These are phyloP conservation scores for Pascua sp. DNA, from an alignment of 1,284 basidiomycete species.

Conservation along the genomic window DNA sequence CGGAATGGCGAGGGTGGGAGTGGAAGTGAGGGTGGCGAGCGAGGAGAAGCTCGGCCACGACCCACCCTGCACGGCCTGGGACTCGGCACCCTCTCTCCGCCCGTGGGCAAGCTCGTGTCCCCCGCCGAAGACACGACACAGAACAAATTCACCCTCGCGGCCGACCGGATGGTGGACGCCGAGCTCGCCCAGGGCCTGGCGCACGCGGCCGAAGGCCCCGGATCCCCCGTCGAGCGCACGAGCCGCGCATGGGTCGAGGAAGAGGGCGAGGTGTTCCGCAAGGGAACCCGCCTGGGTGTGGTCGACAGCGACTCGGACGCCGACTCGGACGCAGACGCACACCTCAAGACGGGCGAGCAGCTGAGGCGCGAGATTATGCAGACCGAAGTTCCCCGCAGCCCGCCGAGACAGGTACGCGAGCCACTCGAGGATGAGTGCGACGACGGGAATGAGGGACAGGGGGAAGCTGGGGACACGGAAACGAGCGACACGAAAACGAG, in stretches of 20 bases:
- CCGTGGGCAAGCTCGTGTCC: no score
- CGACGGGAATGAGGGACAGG: no score
- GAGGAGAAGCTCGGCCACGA: no score
- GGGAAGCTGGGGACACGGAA: no score
- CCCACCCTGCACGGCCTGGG: no score
- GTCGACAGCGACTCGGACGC: conserved; percentile 63
- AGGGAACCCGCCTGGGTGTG: conserved; percentile 73
- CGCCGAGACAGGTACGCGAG: conserved; percentile 14
- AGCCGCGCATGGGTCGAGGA: conserved; percentile 71
- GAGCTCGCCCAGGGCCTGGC: conserved; percentile 11
- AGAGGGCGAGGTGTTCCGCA: conserved; percentile 87
- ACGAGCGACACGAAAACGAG: no score
- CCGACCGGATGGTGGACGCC: conserved; percentile 15
- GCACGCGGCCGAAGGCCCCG: neutral
- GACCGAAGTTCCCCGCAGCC: conserved; percentile 42
- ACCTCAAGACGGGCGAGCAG: conserved; percentile 12
- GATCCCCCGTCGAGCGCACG: conserved; percentile 50
- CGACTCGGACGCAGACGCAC: conserved; percentile 49
- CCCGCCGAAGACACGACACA: no score
- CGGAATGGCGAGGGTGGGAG: no score
- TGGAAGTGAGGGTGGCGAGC: no score
- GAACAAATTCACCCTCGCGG: neutral
- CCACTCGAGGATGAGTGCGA: no score
- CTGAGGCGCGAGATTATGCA: conserved; percentile 38
- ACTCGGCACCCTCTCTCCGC: no score